Evolutionary conservation across 2,329 filamentous ascomycete species (phyloP), one percentile per base, ranked within the genome.

Genomic region (Colletotrichum phormii): DNA sequence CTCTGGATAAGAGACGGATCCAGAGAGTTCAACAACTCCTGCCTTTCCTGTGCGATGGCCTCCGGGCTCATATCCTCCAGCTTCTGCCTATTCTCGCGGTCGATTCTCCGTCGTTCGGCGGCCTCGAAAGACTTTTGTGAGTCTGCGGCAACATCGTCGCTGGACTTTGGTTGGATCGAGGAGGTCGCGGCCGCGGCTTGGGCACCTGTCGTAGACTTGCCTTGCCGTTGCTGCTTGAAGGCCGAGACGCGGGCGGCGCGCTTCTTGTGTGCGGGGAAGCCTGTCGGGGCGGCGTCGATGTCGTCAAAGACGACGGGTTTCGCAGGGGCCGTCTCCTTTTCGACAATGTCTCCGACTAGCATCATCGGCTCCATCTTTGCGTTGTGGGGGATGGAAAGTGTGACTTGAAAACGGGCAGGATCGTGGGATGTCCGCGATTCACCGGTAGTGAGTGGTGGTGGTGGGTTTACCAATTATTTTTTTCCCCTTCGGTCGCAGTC

Each of bases 211-310:
- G 75, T 67, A 55, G 76, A 61, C 12, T 79, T 75, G 7, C 75
- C 75, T 62, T 85, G 83, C 73, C 89, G 87, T 78, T 91, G 89
- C 78, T 94, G 91, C 80, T 95, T 97, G 85, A 98, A 98, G 1
- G 93, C 89, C 1, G 95, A 98, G 8, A 89, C 83, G 70, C 89
- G 89, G 68, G 86, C 42, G 18, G 42, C 88, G 75, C 95, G 91
- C 80, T 94, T 95, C 81, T 93, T 97, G 81, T 95, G 95, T 71
- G 92, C 90, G n/a, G 97, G 97, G 77, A 98, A 98, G 1, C 97
- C 97, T 13, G 89, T 91, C 5, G 86, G 82, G 24, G 86, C 84
- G 11, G 85, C 83, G 64, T 89, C 89, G 53, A 89, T 84, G 59
- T 88, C 87, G 15, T 92, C 91, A 11, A 91, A 89, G 51, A 87